These are phyloP conservation scores for Pseudogymnoascus sp. DNA, from an alignment of 2,329 filamentous ascomycete genomes.

Conservation along the genomic window DNA sequence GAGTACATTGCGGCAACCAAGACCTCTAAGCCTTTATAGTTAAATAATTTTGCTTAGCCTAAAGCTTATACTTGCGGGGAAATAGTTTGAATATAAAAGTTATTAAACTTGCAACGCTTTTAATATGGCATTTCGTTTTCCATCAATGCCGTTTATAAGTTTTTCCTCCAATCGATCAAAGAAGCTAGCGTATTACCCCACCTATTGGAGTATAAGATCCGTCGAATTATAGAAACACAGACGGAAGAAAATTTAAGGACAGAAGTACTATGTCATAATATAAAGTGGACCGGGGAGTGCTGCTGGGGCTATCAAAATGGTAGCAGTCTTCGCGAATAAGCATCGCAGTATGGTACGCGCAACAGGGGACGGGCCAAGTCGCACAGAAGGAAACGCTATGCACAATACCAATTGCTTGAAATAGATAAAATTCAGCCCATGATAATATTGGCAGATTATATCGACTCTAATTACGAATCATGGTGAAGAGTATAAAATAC, in stretches of 20 bases:
- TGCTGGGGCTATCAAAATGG: not conserved
- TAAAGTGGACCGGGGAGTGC: not conserved
- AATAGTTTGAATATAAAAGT: not conserved
- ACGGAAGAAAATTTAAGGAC: not conserved
- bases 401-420: not conserved
- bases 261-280: not conserved
- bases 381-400: not conserved
- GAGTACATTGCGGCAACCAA: not conserved
- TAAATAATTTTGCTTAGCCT: not conserved
- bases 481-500: not conserved
- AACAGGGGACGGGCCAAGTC: not conserved
- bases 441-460: not conserved
- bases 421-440: not conserved
- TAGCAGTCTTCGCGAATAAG: not conserved
- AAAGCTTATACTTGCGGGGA: conserved; percentile 3
- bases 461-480: not conserved
- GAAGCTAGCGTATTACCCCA: not conserved
- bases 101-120: not conserved
- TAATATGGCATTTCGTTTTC: conserved; percentile 1
- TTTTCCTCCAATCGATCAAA: not conserved
- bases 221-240: not conserved
- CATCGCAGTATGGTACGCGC: not conserved
- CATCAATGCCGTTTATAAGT: not conserved
- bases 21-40: not conserved
- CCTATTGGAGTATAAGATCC: not conserved